Conservation (phyloP, 2,329 filamentous ascomycete species). For the Oidium heveae region DNA sequence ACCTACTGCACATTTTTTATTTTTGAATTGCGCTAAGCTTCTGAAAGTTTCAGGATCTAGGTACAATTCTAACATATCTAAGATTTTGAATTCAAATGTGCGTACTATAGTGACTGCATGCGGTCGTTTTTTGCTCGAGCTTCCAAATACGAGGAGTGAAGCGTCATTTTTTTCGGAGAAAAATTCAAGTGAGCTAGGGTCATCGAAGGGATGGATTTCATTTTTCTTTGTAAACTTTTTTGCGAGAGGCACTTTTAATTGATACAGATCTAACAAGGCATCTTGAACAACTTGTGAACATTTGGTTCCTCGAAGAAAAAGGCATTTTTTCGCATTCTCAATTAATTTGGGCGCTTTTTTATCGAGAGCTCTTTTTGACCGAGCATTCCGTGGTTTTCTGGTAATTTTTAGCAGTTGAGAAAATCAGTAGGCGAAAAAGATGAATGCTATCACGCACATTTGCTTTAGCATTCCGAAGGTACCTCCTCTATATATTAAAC, state of each 20-base stretch:
- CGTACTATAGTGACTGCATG: slow-evolving; percentile 66
- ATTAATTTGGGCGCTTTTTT: slow-evolving; percentile 70
- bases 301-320: slow-evolving; percentile 71
- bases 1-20: slow-evolving; percentile 49
- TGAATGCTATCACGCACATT: slow-evolving; percentile 9
- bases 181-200: slow-evolving; percentile 70
- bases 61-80: slow-evolving; percentile 86
- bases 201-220: slow-evolving; percentile 80
- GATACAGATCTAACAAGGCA: slow-evolving; percentile 61
- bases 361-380: slow-evolving; percentile 84
- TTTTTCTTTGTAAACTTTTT: slow-evolving; percentile 97
- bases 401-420: slow-evolving; percentile 1
- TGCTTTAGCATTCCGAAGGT: slow-evolving; percentile 12
- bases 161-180: slow-evolving; percentile 93
- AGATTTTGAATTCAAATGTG: slow-evolving; percentile 61
- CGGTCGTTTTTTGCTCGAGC: slow-evolving; percentile 81
- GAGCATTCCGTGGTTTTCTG: slow-evolving; percentile 52
- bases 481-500: too few relatives aligned
- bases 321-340: slow-evolving; percentile 74
- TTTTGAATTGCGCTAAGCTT: slow-evolving; percentile 50
- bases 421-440: neutral
- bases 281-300: slow-evolving; percentile 66
- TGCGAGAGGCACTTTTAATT: slow-evolving; percentile 59
- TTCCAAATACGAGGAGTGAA: slow-evolving; percentile 60
- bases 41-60: slow-evolving; percentile 52